Percentiles rank a stretch among this genome's conserved stretches.
phyloP scores from a whole-genome alignment of 768 basidiomycete genomes.

The Macrolepiota dolichaula region DNA sequence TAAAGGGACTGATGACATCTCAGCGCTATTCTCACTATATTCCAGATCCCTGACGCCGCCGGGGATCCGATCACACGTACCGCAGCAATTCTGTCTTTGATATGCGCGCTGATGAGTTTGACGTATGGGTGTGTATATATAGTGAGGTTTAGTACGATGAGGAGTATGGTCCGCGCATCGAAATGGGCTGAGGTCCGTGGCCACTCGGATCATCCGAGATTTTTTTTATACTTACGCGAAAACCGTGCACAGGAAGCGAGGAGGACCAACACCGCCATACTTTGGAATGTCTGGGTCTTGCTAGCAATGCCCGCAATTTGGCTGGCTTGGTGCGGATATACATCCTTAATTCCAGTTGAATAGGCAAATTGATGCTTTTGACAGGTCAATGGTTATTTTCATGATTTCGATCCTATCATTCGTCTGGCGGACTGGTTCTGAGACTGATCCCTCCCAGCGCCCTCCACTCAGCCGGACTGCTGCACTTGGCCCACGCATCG shows the following conservation, averaged over 20 bases:
- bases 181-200: conserved; percentile 64
- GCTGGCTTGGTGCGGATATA: neutral
- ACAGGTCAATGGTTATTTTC: conserved; percentile 68
- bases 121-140: conserved; percentile 75
- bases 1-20: neutral
- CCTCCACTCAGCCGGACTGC: conserved; percentile 32
- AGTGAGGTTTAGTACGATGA: conserved; percentile 68
- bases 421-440: conserved; percentile 67
- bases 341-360: neutral
- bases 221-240: too few relatives aligned
- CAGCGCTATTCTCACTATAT: conserved; percentile 68
- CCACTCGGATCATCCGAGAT: neutral
- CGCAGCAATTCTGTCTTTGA: conserved; percentile 58
- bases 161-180: conserved; percentile 66
- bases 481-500: conserved; percentile 51
- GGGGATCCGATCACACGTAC: conserved; percentile 62
- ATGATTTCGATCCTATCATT: conserved; percentile 59
- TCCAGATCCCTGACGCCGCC: conserved; percentile 53
- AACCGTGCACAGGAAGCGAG: conserved; percentile 49
- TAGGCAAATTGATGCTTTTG: neutral
- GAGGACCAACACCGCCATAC: conserved; percentile 28
- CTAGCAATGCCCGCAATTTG: conserved; percentile 26
- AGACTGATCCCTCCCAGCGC: conserved; percentile 32
- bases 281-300: conserved; percentile 35
- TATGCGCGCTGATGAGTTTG: conserved; percentile 67